These are phyloP conservation scores for Leccinum rimulosum DNA, from an alignment of 768 basidiomycete genomes.

Conservation along the genomic window DNA sequence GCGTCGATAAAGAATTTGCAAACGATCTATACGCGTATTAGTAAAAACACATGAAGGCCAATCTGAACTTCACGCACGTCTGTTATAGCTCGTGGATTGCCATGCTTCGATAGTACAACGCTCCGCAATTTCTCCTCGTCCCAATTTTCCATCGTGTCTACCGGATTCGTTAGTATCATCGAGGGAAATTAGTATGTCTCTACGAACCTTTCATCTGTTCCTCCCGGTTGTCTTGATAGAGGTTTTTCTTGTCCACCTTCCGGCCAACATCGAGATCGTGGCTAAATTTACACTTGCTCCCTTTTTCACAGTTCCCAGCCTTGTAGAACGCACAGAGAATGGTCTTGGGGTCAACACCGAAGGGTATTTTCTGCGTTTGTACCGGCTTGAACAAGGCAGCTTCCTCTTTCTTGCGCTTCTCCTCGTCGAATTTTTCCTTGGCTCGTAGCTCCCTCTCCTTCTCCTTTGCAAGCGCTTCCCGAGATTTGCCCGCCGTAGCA, in stretches of 20 bases:
- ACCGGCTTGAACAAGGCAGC: conserved; percentile 79
- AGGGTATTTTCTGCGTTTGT: conserved; percentile 83
- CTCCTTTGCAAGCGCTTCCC: conserved; percentile 77
- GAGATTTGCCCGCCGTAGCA: conserved; percentile 73
- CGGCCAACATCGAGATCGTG: conserved; percentile 87
- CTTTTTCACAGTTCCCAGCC: conserved; percentile 91
- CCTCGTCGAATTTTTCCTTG: conserved; percentile 75
- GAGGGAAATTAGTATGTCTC: neutral
- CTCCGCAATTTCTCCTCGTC: conserved; percentile 88
- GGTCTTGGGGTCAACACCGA: conserved; percentile 96
- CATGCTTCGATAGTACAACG: conserved; percentile 86
- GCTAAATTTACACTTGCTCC: conserved; percentile 94
- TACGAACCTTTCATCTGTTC: conserved; percentile 70
- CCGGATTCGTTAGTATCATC: neutral
- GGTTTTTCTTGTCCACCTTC: conserved; percentile 92
- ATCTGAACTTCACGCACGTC: conserved; percentile 53
- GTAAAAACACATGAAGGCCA: neutral
- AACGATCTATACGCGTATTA: conserved; percentile 65
- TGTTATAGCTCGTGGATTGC: conserved; percentile 89
- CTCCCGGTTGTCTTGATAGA: conserved; percentile 87
- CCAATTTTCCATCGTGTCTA: conserved; percentile 98
- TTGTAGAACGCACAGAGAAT: conserved; percentile 91
- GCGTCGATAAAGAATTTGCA: conserved; percentile 98
- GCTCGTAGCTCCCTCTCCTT: conserved; percentile 76
- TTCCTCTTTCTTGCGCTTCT: conserved; percentile 82